Conservation (phyloP, 352 stramenopile species). For the Globisporangium cylindrosporum region DNA sequence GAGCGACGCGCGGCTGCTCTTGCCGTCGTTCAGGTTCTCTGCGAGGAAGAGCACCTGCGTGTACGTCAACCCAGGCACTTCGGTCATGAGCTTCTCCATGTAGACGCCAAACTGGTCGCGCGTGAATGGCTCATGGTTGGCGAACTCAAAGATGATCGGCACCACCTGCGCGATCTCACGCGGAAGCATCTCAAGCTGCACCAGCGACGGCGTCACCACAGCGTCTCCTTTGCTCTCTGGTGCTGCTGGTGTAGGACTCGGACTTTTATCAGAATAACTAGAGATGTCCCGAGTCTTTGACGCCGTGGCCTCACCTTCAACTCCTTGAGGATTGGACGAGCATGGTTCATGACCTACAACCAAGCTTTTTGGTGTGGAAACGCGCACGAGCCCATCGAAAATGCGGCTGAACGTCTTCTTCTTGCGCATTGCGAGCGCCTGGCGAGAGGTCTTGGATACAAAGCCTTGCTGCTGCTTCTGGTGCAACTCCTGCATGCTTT, state of each 20-base stretch:
- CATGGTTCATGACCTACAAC: not conserved
- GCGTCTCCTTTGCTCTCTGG: not conserved
- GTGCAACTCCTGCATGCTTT: slow-evolving; percentile 40
- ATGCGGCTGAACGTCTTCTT: slow-evolving; percentile 54
- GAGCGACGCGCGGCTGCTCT: slow-evolving; percentile 24
- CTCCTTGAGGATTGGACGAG: not conserved
- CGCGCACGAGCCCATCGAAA: slow-evolving; percentile 36
- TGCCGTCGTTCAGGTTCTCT: slow-evolving; percentile 44
- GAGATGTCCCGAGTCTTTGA: not conserved
- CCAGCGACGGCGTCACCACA: slow-evolving; percentile 26
- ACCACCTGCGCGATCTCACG: slow-evolving; percentile 53
- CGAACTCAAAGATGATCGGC: slow-evolving; percentile 65
- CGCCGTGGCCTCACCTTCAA: not conserved
- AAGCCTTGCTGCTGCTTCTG: slow-evolving; percentile 50
- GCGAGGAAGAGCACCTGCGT: slow-evolving; percentile 72
- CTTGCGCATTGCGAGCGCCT: slow-evolving; percentile 56
- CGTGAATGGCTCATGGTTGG: slow-evolving; percentile 43
- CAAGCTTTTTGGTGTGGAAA: slow-evolving; percentile 4
- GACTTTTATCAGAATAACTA: not conserved
- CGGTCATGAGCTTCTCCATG: slow-evolving; percentile 64
- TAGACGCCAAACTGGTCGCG: slow-evolving; percentile 35
- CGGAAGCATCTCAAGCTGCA: slow-evolving; percentile 47
- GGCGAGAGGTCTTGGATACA: slow-evolving; percentile 52
- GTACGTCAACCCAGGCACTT: slow-evolving; percentile 64
- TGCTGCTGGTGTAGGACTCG: not conserved